These are phyloP conservation scores for Alloascoidea hylecoeti DNA, from an alignment of 805 yeast species.

Conservation along the genomic window DNA sequence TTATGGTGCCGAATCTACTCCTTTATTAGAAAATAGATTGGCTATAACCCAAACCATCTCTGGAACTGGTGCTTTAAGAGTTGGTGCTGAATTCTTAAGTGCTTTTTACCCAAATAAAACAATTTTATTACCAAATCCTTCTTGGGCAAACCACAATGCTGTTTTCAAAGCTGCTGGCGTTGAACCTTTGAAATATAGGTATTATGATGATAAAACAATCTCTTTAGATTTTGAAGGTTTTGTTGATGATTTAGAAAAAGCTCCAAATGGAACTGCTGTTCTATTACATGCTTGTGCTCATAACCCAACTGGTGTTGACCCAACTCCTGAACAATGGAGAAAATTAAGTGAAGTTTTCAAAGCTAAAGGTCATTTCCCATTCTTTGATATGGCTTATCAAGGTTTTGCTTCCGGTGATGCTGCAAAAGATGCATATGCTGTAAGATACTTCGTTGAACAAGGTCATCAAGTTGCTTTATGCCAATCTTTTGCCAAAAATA, in stretches of 20 bases:
- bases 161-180: constrained; percentile 68
- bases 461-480: constrained; percentile 36
- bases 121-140: constrained; percentile 70
- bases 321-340: constrained; percentile 70
- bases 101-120: constrained; percentile 38
- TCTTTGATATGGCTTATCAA: constrained; percentile 91
- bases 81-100: constrained; percentile 65
- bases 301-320: constrained; percentile 95
- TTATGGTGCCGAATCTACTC: constrained; percentile 48
- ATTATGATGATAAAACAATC: constrained; percentile 51
- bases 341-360: constrained; percentile 51
- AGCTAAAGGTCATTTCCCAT: constrained; percentile 51
- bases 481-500: constrained; percentile 90
- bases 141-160: constrained; percentile 90
- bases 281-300: constrained; percentile 92
- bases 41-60: constrained; percentile 82
- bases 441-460: constrained; percentile 28
- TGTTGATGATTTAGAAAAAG: constrained; percentile 38
- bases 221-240: constrained; percentile 53
- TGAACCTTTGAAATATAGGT: constrained; percentile 42
- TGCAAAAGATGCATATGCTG: constrained; percentile 50
- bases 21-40: constrained; percentile 47
- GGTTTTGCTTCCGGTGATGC: constrained; percentile 86
- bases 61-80: constrained; percentile 90
- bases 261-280: constrained; percentile 47